Evolutionary conservation across 257 asterid species (phyloP).

Genomic region (Solanum verrucosum): DNA sequence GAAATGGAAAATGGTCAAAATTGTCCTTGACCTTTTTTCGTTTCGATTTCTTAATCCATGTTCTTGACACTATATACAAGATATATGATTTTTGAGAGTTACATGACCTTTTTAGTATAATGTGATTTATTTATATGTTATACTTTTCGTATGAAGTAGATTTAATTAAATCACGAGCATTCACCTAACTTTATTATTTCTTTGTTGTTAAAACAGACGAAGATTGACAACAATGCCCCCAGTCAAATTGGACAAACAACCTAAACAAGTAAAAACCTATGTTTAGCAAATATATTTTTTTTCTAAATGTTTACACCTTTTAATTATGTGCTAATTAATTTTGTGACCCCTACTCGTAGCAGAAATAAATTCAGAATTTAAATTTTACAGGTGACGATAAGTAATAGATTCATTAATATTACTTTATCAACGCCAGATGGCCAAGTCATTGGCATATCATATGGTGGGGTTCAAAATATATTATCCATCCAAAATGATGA

Average conservation of each 20-base stretch:
- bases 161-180: neutral
- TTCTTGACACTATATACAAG: neutral
- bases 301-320: neutral
- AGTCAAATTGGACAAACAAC: neutral
- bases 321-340: neutral
- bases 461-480: constrained; percentile 39
- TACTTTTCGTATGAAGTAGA: neutral
- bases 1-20: neutral
- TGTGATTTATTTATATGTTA: neutral
- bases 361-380: neutral
- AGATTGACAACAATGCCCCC: neutral
- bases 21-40: neutral
- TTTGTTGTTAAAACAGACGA: neutral
- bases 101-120: neutral
- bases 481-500: constrained; percentile 16
- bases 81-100: neutral
- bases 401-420: constrained; percentile 32
- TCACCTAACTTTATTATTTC: neutral
- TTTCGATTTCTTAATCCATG: neutral
- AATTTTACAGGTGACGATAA: constrained; percentile 26
- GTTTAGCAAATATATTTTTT: neutral
- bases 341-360: accelerated
- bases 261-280: neutral
- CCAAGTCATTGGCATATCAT: constrained; percentile 19
- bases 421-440: constrained; percentile 39